These are phyloP conservation scores for Filosporella fistucella DNA, from an alignment of 495 filamentous ascomycete genomes.

Conservation along the genomic window DNA sequence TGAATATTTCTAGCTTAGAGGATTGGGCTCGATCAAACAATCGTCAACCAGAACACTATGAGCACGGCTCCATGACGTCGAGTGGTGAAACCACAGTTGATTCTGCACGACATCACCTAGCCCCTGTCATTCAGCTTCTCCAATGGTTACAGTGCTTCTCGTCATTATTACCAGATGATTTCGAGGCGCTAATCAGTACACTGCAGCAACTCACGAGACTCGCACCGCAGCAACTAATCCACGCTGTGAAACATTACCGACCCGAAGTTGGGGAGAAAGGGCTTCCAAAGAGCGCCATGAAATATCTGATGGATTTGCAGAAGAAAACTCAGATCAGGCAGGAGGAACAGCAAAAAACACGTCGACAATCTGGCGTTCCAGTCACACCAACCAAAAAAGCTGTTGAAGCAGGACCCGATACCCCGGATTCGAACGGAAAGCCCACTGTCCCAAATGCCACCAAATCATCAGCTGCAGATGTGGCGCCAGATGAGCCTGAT, in stretches of 20 bases:
- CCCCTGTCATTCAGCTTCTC: slow-evolving; percentile 87
- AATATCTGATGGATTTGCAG: slow-evolving; percentile 77
- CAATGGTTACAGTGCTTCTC: slow-evolving; percentile 99
- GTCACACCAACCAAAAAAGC: slow-evolving; percentile 34
- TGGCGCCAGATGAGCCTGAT: slow-evolving; percentile 28
- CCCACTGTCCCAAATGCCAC: slow-evolving; percentile 22
- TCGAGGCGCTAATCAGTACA: slow-evolving; percentile 78
- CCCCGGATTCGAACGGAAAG: slow-evolving; percentile 29
- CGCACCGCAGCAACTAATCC: slow-evolving; percentile 84
- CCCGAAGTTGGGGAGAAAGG: slow-evolving; percentile 94
- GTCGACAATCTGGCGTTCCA: slow-evolving; percentile 22
- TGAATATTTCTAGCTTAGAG: slow-evolving; percentile 94
- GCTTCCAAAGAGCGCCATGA: slow-evolving; percentile 79
- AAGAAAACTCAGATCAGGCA: slow-evolving; percentile 59
- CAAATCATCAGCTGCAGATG: slow-evolving; percentile 15
- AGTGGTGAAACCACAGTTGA: slow-evolving; percentile 85
- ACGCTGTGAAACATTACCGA: slow-evolving; percentile 87
- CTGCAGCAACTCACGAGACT: slow-evolving; percentile 82
- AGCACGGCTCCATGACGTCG: slow-evolving; percentile 81
- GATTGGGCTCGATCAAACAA: slow-evolving; percentile 96
- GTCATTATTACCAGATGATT: slow-evolving; percentile 80
- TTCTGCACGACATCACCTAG: slow-evolving; percentile 74
- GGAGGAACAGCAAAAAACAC: slow-evolving; percentile 37
- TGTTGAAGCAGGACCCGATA: slow-evolving; percentile 28
- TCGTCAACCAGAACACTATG: slow-evolving; percentile 90